Conservation (phyloP, 768 basidiomycete genomes). For the Trametes sanguinea region DNA sequence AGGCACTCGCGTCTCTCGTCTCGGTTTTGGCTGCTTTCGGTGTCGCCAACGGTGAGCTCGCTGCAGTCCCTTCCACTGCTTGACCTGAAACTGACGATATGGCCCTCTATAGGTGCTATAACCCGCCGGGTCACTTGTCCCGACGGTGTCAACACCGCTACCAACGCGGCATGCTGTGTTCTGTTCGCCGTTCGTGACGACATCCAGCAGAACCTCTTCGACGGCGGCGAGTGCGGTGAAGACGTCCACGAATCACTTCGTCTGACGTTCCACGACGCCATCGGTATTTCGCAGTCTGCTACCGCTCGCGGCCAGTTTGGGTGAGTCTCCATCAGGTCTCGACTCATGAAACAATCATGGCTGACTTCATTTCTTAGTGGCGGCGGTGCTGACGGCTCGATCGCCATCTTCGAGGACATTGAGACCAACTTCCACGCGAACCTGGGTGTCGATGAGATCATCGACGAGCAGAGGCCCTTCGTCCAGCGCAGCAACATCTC, state of each 20-base stretch:
- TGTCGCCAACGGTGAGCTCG: constrained; percentile 22
- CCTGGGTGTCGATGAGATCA: constrained; percentile 29
- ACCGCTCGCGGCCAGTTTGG: constrained; percentile 17
- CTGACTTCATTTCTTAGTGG: constrained; percentile 18
- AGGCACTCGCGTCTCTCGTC: constrained; percentile 22
- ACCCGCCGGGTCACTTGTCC: constrained; percentile 27
- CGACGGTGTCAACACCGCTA: constrained; percentile 20
- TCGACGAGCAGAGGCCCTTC: constrained; percentile 28
- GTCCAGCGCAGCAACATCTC: constrained; percentile 25
- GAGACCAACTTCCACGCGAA: constrained; percentile 48
- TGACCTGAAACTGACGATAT: background rate
- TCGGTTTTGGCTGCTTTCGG: constrained; percentile 24
- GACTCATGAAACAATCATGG: background rate
- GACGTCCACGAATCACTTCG: constrained; percentile 36
- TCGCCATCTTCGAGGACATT: constrained; percentile 45
- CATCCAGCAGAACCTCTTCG: constrained; percentile 38
- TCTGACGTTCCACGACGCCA: constrained; percentile 33
- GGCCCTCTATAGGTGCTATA: constrained; percentile 12
- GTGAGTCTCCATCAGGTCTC: background rate
- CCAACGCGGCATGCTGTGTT: constrained; percentile 22
- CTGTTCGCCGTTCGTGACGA: constrained; percentile 24
- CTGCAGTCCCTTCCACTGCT: background rate
- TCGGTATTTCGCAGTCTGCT: constrained; percentile 26
- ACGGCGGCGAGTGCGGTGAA: constrained; percentile 38
- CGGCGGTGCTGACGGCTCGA: constrained; percentile 46